Percentiles rank a stretch among this genome's conserved stretches.
These are phyloP conservation scores for Erodium chrysanthum DNA, from an alignment of 441 rosid species.

Conservation along the genomic window DNA sequence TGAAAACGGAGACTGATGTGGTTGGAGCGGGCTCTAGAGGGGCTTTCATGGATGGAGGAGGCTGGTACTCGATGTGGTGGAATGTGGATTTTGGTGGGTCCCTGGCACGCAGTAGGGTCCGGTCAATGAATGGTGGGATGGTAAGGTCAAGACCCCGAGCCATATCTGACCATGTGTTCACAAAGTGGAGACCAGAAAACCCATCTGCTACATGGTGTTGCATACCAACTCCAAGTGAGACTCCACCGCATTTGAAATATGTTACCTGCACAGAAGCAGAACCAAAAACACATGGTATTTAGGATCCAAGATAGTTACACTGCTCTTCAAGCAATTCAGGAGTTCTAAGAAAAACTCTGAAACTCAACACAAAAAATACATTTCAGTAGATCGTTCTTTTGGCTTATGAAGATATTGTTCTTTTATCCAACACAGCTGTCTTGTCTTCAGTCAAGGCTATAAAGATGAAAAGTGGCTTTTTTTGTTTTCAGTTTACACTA, in stretches of 20 bases:
- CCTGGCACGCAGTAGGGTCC: constrained; percentile 71
- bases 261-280: constrained; percentile 38
- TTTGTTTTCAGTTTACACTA: not conserved
- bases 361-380: not conserved
- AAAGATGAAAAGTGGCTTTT: not conserved
- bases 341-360: not conserved
- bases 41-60: constrained; percentile 57
- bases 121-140: constrained; percentile 70
- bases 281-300: constrained; percentile 34
- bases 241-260: constrained; percentile 87
- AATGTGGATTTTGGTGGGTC: constrained; percentile 79
- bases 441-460: not conserved
- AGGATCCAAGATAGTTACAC: not conserved
- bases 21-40: constrained; percentile 26
- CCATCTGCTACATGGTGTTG: constrained; percentile 96
- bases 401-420: not conserved
- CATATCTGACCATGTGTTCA: constrained; percentile 87
- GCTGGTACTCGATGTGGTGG: constrained; percentile 55
- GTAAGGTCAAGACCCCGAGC: constrained; percentile 75
- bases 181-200: constrained; percentile 84
- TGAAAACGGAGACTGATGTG: constrained; percentile 64
- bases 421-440: not conserved
- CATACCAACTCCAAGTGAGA: constrained; percentile 93
- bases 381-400: not conserved
- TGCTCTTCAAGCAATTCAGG: constrained; percentile 21